phyloP scores from a whole-genome alignment of 306 rosid genomes.

The Trifolium subterraneum region DNA sequence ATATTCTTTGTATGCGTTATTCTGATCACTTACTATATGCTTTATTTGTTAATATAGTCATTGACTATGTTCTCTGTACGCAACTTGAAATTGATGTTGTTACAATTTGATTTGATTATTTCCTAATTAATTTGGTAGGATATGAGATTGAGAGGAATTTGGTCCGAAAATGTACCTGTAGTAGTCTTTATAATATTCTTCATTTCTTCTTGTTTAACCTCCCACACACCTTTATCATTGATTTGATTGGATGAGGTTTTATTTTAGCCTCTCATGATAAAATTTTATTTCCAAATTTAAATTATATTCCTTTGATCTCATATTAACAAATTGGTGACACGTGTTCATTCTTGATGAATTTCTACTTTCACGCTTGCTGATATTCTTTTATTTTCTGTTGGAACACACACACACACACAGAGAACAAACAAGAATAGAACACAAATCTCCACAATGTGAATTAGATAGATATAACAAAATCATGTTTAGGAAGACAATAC shows the following conservation, averaged over 20 bases:
- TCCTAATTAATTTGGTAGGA: conserved; percentile 21
- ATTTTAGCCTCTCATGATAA: neutral
- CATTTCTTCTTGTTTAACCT: neutral
- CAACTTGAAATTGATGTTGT: conserved; percentile 1
- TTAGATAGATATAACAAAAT: neutral
- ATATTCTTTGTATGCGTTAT: conserved; percentile 9
- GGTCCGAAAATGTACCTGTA: neutral
- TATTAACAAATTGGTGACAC: too few species aligned
- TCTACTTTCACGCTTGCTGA: too few species aligned
- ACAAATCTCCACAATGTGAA: neutral
- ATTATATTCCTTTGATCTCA: too few species aligned
- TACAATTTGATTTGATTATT: conserved; percentile 21
- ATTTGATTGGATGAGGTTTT: neutral
- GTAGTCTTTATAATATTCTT: neutral
- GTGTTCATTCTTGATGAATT: too few species aligned
- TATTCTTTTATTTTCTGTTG: too few species aligned
- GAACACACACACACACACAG: too few species aligned
- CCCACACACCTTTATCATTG: neutral
- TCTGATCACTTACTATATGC: too few species aligned
- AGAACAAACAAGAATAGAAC: neutral
- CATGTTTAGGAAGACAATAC: neutral
- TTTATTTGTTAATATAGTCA: too few species aligned
- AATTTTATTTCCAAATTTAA: too few species aligned
- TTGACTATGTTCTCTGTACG: neutral
- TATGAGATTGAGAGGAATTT: conserved; percentile 29